Evolutionary conservation across 2,329 filamentous ascomycete genomes (phyloP), one percentile per base, ranked within the genome.

Genomic region (Paracorniculantispora psalliotae): DNA sequence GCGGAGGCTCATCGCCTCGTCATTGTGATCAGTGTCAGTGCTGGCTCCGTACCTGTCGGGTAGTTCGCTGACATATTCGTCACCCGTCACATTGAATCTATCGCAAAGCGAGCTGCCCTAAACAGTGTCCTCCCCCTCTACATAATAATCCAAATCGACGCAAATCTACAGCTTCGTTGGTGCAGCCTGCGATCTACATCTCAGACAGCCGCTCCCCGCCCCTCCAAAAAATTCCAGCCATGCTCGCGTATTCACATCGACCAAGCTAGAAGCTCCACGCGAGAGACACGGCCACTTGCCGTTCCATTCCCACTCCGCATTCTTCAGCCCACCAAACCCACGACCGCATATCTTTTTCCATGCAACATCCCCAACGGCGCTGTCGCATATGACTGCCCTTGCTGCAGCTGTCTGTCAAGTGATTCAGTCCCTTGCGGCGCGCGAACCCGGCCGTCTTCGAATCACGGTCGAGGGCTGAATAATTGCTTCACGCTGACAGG

Each of bases 401-500:
- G 47, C 48, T 26, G 41, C 56, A 48, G 44, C 44, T 33, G 17
- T 28, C 13, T 39, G 23, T 59, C 56, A 52, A 59, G 56, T 46
- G 37, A 58, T 58, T 58, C 33, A 51, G 8, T 37, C 12, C 43
- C 19, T 26, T 26, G 12, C 48, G 13, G 19, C 52, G 26, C 15
- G 41, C 3, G 28, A 46, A 33, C 23, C 37, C 37, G 47, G 53
- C 33, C 33, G 6, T 26, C 44, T 30, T 52, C 60, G 46, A 57
- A 61, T 54, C 52, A 50, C 44, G 51, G 35, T n/a, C 21, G 33
- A 19, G 39, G 28, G 66, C 66, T 68, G 64, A 65, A 64, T 67
- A 68, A 68, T 67, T 64, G 56, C 63, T 61, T 61, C 61, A 41
- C 53, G 63, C 64, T 67, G 58, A 68, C 55, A 68, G 66, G 66